Conservation (phyloP, 2,329 filamentous ascomycete genomes). For the Colletotrichum cuscutae region DNA sequence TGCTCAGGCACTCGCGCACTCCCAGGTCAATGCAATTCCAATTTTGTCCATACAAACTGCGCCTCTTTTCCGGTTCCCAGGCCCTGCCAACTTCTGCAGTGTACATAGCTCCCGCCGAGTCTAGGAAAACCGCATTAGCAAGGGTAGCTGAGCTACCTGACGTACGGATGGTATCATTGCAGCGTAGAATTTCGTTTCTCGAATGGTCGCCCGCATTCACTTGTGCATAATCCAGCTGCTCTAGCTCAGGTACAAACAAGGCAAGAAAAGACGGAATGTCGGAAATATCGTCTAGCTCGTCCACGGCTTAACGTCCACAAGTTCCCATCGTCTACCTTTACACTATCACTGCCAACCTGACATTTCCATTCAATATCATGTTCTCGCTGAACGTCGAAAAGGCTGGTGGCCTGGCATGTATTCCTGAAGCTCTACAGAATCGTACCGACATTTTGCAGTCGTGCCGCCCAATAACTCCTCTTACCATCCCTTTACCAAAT, state of each 20-base stretch:
- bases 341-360: no score
- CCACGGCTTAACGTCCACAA: not conserved
- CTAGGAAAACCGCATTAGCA: not conserved
- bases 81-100: slow-evolving; percentile 30
- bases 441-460: not conserved
- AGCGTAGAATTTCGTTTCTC: not conserved
- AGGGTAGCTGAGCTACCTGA: slow-evolving; percentile 7
- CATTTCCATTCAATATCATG: no score
- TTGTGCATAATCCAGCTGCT: not conserved
- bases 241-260: slow-evolving; percentile 12
- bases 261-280: not conserved
- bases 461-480: not conserved
- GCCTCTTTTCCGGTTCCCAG: slow-evolving; percentile 19
- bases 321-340: not conserved
- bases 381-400: not conserved
- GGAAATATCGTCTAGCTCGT: not conserved
- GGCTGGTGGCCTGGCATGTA: slow-evolving; percentile 15
- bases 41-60: not conserved
- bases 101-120: not conserved
- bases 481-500: not conserved
- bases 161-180: slow-evolving; percentile 28
- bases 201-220: not conserved
- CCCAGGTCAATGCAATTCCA: not conserved
- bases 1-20: no score
- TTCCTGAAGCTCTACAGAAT: not conserved